Evolutionary conservation across 257 asterid species (phyloP), one percentile per base, ranked within the genome.

Genomic region (Pogostemon cablin): DNA sequence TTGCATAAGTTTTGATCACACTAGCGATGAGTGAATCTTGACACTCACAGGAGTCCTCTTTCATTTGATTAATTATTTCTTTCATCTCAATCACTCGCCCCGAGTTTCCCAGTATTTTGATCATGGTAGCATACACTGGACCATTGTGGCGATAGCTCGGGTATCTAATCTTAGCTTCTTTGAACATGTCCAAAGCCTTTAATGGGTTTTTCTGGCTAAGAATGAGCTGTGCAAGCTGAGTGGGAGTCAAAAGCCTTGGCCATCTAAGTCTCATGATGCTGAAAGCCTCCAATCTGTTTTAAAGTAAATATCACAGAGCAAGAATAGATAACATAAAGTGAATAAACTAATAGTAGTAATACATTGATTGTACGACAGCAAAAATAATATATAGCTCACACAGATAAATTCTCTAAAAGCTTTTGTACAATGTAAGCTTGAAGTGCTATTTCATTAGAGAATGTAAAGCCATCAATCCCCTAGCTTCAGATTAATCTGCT

Each of bases 201-300:
- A 81, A 67, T 9, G 98, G 97, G 80, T 83, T 90, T 80, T 87
- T 90, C 88, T 93, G 96, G 62, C 77, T 71, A 48, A 76, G 78
- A 72, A 88, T 77, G 17, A 93, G 68, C 84, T 83, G 92, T 0
- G 95, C 86, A 78, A 90, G 97, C 41, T 82, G 83, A 32, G 90
- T 82, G 42, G 97, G 91, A 12, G 85, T 83, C 77, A 93, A 77
- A 68, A 82, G 55, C 83, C 95, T 86, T 11, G 98, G 98, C 98
- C 98, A 90, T 80, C 96, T 87, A 17, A 89, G 62, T 61, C 80
- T 79, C 96, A 92, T 88, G 69, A 61, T 43, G 50, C 43, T 35
- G n/a, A 65, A 40, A 47, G 47, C 75, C 79, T 63, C 32, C 65
- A 61, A 60, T 59, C 63, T 65, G 68, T 59, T 64, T 46, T 15